Percentiles rank a stretch among this genome's conserved stretches.
Evolutionary conservation across 345 rosid genomes (phyloP).

Genomic region (Abelmoschus esculentus): DNA sequence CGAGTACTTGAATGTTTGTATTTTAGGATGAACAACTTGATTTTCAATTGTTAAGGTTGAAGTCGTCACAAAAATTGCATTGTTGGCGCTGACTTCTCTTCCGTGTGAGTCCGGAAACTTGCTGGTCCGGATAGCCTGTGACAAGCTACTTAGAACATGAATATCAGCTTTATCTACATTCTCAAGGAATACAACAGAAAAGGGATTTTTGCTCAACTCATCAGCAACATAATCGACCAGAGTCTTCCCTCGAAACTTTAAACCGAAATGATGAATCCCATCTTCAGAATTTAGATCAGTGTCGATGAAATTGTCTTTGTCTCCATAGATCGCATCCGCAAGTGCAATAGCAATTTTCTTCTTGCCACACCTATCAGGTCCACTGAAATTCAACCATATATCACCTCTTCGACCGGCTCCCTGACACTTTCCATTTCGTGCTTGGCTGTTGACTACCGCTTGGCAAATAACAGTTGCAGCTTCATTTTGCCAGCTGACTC

Average conservation of each 20-base stretch:
- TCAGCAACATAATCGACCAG: constrained; percentile 52
- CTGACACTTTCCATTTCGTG: constrained; percentile 16
- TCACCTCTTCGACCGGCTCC: constrained; percentile 36
- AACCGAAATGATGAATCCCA: constrained; percentile 15
- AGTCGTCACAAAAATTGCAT: constrained; percentile 50
- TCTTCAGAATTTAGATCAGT: constrained; percentile 41
- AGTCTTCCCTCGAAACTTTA: constrained; percentile 54
- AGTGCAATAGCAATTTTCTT: constrained; percentile 49
- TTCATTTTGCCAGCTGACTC: constrained; percentile 55
- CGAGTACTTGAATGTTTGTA: constrained; percentile 19
- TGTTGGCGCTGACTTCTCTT: constrained; percentile 48
- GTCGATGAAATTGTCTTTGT: constrained; percentile 42
- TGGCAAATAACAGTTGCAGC: constrained; percentile 45
- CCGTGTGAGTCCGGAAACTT: constrained; percentile 60
- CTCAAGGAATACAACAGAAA: constrained; percentile 60
- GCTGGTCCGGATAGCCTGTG: constrained; percentile 45
- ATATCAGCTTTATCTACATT: constrained; percentile 63
- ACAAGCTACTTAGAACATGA: constrained; percentile 38
- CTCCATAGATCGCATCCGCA: constrained; percentile 46
- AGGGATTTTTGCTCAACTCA: constrained; percentile 52
- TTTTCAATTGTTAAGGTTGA: constrained; percentile 23
- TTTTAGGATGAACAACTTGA: not conserved
- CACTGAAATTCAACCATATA: constrained; percentile 60
- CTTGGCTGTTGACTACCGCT: constrained; percentile 20
- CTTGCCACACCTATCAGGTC: constrained; percentile 47